phyloP scores from a whole-genome alignment of 2,329 filamentous ascomycete species.

The Pseudogymnoascus destructans region DNA sequence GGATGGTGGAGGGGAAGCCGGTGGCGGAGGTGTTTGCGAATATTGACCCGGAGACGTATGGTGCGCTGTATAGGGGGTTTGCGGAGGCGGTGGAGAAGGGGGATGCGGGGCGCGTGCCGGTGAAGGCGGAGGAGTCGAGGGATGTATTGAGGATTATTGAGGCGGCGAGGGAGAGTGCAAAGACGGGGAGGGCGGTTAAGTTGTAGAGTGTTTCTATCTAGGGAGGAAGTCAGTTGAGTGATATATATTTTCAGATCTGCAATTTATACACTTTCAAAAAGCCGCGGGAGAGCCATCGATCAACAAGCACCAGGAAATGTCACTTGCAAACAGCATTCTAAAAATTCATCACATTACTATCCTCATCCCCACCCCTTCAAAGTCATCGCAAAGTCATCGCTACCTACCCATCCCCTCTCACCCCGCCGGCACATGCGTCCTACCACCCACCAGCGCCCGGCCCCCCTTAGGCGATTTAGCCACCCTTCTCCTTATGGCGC shows the following conservation, averaged over 20 bases:
- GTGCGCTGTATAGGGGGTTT: slow-evolving; percentile 48
- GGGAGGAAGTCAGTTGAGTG: neutral
- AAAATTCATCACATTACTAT: neutral
- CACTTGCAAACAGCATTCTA: neutral
- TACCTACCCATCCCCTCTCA: neutral
- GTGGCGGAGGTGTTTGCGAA: slow-evolving; percentile 41
- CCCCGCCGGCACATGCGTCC: neutral
- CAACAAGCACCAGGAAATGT: neutral
- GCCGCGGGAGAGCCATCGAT: neutral
- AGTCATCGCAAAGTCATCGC: neutral
- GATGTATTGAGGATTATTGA: slow-evolving; percentile 44
- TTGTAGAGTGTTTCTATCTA: neutral
- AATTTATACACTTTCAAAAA: neutral
- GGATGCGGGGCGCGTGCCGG: slow-evolving; percentile 39
- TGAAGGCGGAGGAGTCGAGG: slow-evolving; percentile 38
- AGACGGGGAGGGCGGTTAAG: slow-evolving; percentile 30
- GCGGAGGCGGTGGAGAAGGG: slow-evolving; percentile 35
- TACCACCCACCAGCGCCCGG: neutral
- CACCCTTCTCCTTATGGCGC: neutral
- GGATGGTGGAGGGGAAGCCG: slow-evolving; percentile 37
- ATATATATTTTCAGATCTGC: neutral
- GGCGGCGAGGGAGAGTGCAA: slow-evolving; percentile 39
- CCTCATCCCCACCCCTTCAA: neutral
- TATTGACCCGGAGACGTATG: slow-evolving; percentile 53
- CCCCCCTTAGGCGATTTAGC: neutral